A percentile compares a stretch with the other conserved stretches of the same genome.
These are phyloP conservation scores for Tephrocybe rancida DNA, from an alignment of 768 basidiomycete genomes.

Conservation along the genomic window DNA sequence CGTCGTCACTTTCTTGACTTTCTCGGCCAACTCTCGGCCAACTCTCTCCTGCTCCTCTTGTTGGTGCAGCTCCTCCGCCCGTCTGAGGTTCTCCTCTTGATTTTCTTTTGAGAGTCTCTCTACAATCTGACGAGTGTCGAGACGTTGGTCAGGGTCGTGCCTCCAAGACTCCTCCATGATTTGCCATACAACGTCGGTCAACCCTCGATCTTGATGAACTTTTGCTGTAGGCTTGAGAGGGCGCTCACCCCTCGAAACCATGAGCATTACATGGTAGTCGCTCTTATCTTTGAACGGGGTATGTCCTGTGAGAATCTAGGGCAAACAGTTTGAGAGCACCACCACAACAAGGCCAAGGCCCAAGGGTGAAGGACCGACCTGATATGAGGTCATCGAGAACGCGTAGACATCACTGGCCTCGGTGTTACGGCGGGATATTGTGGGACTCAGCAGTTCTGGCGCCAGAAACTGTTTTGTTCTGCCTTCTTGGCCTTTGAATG, in stretches of 20 bases:
- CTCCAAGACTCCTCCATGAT: not conserved
- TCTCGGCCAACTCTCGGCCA: not conserved
- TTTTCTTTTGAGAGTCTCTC: not conserved
- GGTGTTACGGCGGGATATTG: not conserved
- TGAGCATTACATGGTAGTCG: not conserved
- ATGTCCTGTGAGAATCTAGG: slow-evolving; percentile 9
- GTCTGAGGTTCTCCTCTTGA: not conserved
- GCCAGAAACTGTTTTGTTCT: not conserved
- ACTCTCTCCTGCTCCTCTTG: not conserved
- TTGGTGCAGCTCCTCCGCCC: not conserved
- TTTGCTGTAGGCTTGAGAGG: not conserved
- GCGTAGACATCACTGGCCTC: slow-evolving; percentile 14
- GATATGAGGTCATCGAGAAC: slow-evolving; percentile 9
- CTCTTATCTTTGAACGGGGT: not conserved
- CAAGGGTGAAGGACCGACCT: not conserved
- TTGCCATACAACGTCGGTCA: not conserved
- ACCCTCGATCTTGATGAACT: not conserved
- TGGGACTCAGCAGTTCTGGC: not conserved
- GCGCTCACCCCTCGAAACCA: not conserved
- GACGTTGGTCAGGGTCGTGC: not conserved
- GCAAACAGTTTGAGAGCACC: not conserved
- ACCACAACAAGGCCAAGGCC: not conserved
- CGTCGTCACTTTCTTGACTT: not conserved
- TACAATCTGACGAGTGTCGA: not conserved
- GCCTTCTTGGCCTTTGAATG: not conserved